These are phyloP conservation scores for Ceratocystis papillata DNA, from an alignment of 2,329 filamentous ascomycete genomes.

Conservation along the genomic window DNA sequence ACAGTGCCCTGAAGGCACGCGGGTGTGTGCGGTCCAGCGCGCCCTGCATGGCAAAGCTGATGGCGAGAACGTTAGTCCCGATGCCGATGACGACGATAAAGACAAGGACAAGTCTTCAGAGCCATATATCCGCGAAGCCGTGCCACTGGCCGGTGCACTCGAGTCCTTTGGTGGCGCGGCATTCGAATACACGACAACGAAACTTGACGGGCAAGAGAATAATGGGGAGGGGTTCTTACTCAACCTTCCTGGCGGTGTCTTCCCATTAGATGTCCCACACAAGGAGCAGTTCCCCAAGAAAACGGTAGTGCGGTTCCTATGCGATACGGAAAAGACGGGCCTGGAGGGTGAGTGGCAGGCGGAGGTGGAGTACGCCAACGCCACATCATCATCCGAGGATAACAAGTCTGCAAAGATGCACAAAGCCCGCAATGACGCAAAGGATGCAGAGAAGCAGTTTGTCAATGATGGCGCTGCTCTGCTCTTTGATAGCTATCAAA, in stretches of 20 bases:
- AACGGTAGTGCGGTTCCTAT: slow-evolving; percentile 76
- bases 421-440: slow-evolving; percentile 33
- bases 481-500: slow-evolving; percentile 62
- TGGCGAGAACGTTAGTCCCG: slow-evolving; percentile 30
- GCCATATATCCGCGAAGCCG: slow-evolving; percentile 45
- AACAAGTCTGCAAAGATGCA: slow-evolving; percentile 26
- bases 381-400: slow-evolving; percentile 22
- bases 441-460: slow-evolving; percentile 39
- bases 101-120: slow-evolving; percentile 20
- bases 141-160: slow-evolving; percentile 66
- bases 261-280: slow-evolving; percentile 40
- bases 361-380: slow-evolving; percentile 41
- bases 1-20: slow-evolving; percentile 57
- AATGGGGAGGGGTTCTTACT: slow-evolving; percentile 62
- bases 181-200: slow-evolving; percentile 55
- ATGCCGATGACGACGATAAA: background rate
- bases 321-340: slow-evolving; percentile 60
- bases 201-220: slow-evolving; percentile 56
- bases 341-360: slow-evolving; percentile 57
- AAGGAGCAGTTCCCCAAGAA: slow-evolving; percentile 51
- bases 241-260: slow-evolving; percentile 52
- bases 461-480: slow-evolving; percentile 52
- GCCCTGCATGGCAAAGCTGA: slow-evolving; percentile 39
- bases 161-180: slow-evolving; percentile 44
- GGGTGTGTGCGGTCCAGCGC: slow-evolving; percentile 66